Conservation (phyloP, 208 protist species). For the Leishmania tarentolae region DNA sequence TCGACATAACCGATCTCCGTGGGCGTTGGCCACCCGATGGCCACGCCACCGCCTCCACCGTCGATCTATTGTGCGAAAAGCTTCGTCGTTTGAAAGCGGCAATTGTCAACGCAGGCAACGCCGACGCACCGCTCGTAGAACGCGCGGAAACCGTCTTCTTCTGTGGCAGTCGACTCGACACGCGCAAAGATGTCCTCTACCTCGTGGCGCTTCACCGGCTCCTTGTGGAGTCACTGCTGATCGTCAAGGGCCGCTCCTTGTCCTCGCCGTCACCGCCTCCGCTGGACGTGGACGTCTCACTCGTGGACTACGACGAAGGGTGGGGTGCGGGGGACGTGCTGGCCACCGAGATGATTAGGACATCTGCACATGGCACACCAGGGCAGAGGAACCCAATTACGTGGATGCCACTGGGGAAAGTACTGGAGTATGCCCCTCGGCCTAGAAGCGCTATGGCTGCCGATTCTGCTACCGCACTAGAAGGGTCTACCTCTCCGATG, state of each 20-base stretch:
- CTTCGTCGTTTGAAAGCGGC: background rate
- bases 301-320: constrained; percentile 46
- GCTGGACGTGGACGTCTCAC: constrained; percentile 27
- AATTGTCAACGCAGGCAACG: background rate
- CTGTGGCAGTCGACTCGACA: constrained; percentile 4
- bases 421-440: background rate
- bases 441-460: background rate
- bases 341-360: constrained; percentile 8
- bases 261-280: background rate
- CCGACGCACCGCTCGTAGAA: background rate
- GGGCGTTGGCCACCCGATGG: background rate
- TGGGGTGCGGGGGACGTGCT: constrained; percentile 53
- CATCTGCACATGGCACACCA: background rate
- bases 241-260: background rate
- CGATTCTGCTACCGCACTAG: background rate
- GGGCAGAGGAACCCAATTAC: background rate
- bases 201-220: constrained; percentile 11
- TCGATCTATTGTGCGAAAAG: background rate
- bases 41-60: background rate
- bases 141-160: constrained; percentile 9
- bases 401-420: background rate
- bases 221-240: constrained; percentile 3
- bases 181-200: constrained; percentile 21
- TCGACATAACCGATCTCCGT: constrained; percentile 1
- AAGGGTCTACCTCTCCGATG: background rate